These are phyloP conservation scores for Pleurotus citrinopileatus DNA, from an alignment of 768 basidiomycete genomes.

Conservation along the genomic window DNA sequence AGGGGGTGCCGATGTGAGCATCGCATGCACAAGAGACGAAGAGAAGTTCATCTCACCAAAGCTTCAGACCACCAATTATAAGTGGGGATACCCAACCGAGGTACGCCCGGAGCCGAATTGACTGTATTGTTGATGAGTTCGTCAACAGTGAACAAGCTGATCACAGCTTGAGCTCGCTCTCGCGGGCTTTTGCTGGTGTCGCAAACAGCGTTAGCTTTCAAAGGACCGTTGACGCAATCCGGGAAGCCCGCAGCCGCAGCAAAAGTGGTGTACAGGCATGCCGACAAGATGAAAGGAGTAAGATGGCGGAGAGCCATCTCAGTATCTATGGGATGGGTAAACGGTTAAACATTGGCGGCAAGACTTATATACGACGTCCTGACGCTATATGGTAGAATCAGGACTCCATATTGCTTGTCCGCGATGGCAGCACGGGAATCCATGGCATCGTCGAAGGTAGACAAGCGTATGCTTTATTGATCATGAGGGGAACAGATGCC, in stretches of 20 bases:
- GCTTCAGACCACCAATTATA: conserved; percentile 66
- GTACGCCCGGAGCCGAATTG: conserved; percentile 46
- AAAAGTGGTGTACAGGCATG: conserved; percentile 6
- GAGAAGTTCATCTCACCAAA: conserved; percentile 31
- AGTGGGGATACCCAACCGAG: conserved; percentile 51
- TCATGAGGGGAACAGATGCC: neutral
- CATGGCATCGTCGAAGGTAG: neutral
- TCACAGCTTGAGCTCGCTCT: conserved; percentile 47
- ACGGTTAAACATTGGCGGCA: neutral
- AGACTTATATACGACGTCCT: neutral
- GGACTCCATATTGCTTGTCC: neutral
- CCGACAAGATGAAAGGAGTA: conserved; percentile 8
- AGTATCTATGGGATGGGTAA: neutral
- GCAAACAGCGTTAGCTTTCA: conserved; percentile 46
- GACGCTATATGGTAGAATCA: neutral
- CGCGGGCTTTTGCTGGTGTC: conserved; percentile 39
- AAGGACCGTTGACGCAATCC: conserved; percentile 43
- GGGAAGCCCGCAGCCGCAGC: conserved; percentile 38
- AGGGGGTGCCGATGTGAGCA: neutral
- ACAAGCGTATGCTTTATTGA: neutral
- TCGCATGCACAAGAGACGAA: neutral
- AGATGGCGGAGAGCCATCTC: conserved; percentile 6
- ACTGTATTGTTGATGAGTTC: conserved; percentile 53
- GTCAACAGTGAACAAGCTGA: conserved; percentile 44
- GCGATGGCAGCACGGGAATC: neutral